phyloP scores from a whole-genome alignment of 176 grass and related monocot species.

The Avena sativa region DNA sequence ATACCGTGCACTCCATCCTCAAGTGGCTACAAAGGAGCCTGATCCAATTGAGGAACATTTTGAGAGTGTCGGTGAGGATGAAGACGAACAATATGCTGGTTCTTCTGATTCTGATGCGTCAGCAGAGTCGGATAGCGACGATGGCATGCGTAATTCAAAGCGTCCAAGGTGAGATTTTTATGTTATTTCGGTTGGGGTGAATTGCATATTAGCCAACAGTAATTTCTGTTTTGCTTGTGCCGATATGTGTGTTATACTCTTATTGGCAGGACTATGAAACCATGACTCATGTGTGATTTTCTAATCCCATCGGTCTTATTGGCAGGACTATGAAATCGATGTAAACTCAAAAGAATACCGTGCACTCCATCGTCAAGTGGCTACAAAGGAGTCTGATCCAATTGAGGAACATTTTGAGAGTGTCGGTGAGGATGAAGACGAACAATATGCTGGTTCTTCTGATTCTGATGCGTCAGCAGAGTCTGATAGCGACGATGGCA shows the following conservation, averaged over 20 bases:
- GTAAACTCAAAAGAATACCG: conserved; percentile 66
- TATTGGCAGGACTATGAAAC: no score
- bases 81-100: conserved; percentile 36
- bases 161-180: conserved; percentile 62
- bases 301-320: conserved; percentile 24
- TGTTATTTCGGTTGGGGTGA: background rate
- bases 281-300: conserved; percentile 16
- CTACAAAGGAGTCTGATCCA: no score
- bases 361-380: conserved; percentile 54
- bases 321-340: conserved; percentile 83
- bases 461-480: no score
- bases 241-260: no score
- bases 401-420: no score
- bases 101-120: no score
- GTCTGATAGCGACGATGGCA: no score
- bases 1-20: conserved; percentile 77
- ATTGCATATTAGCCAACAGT: no score
- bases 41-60: conserved; percentile 79
- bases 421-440: no score
- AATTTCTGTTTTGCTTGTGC: no score
- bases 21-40: conserved; percentile 54
- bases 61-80: conserved; percentile 74
- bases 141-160: conserved; percentile 58
- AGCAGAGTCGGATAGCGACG: conserved; percentile 1
- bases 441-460: no score